Conservation (phyloP, 2,329 filamentous ascomycete species). For the Cercospora citrullina region DNA sequence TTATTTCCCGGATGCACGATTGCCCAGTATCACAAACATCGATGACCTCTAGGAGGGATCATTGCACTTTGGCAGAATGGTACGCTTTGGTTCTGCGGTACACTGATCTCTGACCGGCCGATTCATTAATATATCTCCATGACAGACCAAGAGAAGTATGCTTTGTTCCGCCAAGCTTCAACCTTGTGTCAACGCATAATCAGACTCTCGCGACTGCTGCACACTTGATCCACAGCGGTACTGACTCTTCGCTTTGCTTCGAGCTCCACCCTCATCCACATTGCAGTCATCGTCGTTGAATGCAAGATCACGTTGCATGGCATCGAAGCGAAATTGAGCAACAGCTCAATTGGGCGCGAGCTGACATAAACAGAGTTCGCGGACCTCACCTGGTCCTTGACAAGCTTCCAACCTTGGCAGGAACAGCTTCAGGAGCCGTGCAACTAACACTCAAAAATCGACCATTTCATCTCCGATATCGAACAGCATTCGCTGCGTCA, state of each 20-base stretch:
- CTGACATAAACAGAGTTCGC: neutral
- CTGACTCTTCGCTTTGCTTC: neutral
- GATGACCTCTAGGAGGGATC: neutral
- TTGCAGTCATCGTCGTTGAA: neutral
- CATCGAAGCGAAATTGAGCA: slow-evolving; percentile 7
- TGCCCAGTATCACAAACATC: neutral
- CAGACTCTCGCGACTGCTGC: neutral
- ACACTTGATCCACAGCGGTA: neutral
- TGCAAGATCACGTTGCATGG: neutral
- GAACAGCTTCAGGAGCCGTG: neutral
- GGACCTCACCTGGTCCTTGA: slow-evolving; percentile 1
- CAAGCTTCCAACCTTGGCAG: slow-evolving; percentile 3
- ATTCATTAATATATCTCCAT: neutral
- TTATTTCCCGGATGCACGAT: neutral
- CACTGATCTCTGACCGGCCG: neutral
- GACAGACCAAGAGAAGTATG: neutral
- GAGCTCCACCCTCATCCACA: neutral
- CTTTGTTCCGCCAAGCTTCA: neutral
- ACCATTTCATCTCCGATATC: slow-evolving; percentile 1
- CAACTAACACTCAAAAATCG: neutral
- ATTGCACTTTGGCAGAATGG: neutral
- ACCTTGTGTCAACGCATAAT: neutral
- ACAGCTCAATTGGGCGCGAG: neutral
- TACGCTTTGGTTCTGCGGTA: neutral
- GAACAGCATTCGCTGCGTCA: neutral